A percentile compares a stretch with the other conserved stretches of the same genome.
phyloP scores from a whole-genome alignment of 1,284 basidiomycete genomes.

The Microbotryum violaceum region DNA sequence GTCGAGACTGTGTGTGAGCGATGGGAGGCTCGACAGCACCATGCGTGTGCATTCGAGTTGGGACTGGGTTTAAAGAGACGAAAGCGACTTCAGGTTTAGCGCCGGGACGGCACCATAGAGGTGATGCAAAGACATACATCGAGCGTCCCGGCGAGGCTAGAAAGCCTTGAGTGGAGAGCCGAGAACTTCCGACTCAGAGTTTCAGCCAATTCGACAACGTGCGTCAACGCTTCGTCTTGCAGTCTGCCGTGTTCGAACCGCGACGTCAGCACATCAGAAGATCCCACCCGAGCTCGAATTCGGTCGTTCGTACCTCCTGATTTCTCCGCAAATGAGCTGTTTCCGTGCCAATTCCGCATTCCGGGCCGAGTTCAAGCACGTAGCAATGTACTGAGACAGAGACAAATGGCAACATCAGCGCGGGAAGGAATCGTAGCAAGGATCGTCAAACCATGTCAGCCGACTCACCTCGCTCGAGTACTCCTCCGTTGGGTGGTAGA shows the following conservation, averaged over 20 bases:
- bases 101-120: too few relatives aligned
- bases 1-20: conserved; percentile 2
- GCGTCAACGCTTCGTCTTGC: not conserved
- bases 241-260: not conserved
- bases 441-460: not conserved
- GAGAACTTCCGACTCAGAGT: not conserved
- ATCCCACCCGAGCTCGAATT: too few relatives aligned
- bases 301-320: not conserved
- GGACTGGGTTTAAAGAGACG: not conserved
- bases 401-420: too few relatives aligned
- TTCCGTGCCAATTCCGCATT: not conserved
- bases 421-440: not conserved
- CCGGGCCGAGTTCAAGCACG: not conserved
- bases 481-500: conserved; percentile 72
- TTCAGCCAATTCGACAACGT: not conserved
- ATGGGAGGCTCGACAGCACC: not conserved
- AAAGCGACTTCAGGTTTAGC: too few relatives aligned
- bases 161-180: conserved; percentile 50
- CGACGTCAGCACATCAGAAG: not conserved
- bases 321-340: not conserved
- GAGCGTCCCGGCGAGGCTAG: conserved; percentile 66
- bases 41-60: conserved; percentile 1
- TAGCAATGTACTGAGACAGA: too few relatives aligned
- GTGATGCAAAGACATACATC: conserved; percentile 49
- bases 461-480: conserved; percentile 53